These are phyloP conservation scores for Ophiostoma piceae DNA, from an alignment of 2,329 filamentous ascomycete species.

Conservation along the genomic window DNA sequence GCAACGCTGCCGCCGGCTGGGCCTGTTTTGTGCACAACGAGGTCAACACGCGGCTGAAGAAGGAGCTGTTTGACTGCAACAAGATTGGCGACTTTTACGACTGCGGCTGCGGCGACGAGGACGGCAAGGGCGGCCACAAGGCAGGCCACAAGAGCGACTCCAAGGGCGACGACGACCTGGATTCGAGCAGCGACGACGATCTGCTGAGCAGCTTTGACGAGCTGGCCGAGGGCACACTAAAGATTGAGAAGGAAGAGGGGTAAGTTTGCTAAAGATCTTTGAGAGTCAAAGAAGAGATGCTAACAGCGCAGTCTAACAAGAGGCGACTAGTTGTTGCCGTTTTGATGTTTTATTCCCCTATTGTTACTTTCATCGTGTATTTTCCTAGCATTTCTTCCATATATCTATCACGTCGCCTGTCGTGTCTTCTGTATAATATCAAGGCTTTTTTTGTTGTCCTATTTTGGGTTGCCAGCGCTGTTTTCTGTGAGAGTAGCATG, in stretches of 20 bases:
- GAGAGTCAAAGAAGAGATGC: background rate
- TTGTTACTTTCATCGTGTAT: background rate
- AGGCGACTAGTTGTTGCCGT: background rate
- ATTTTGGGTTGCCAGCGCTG: background rate
- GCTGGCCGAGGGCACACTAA: slow-evolving; percentile 19
- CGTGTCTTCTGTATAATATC: background rate
- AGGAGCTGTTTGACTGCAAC: slow-evolving; percentile 59
- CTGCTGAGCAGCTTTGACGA: slow-evolving; percentile 17
- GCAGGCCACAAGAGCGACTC: background rate
- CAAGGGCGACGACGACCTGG: slow-evolving; percentile 29
- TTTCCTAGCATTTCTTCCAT: background rate
- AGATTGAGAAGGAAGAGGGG: slow-evolving; percentile 30
- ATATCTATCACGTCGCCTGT: background rate
- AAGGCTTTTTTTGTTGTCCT: background rate
- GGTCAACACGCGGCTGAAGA: slow-evolving; percentile 59
- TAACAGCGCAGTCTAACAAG: background rate
- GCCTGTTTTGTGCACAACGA: slow-evolving; percentile 63
- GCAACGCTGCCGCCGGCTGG: slow-evolving; percentile 62
- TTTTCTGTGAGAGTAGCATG: background rate
- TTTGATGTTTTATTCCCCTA: background rate
- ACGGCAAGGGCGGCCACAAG: slow-evolving; percentile 44
- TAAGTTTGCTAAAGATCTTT: slow-evolving; percentile 19
- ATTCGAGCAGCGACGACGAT: slow-evolving; percentile 29
- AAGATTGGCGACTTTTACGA: slow-evolving; percentile 67
- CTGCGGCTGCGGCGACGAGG: slow-evolving; percentile 66